Conservation (phyloP, 2,329 filamentous ascomycete genomes). For the Thermomyces lanuginosus region DNA sequence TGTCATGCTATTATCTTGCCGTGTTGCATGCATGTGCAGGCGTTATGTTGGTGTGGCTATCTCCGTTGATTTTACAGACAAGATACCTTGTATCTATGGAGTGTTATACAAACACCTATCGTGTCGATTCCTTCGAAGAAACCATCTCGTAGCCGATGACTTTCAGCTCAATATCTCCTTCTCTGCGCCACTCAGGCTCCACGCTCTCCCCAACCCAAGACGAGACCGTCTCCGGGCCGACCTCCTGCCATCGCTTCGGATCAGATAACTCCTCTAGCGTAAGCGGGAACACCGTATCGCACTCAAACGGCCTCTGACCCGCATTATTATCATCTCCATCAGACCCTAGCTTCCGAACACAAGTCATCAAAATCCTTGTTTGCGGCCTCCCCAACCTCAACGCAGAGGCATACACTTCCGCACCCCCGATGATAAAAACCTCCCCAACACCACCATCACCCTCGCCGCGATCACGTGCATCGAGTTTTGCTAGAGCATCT, state of each 20-base stretch:
- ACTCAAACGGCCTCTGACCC: slow-evolving; percentile 22
- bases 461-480: slow-evolving; percentile 6
- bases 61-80: neutral
- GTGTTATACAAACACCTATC: neutral
- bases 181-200: slow-evolving; percentile 28
- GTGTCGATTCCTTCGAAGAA: slow-evolving; percentile 1
- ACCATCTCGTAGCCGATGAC: slow-evolving; percentile 30
- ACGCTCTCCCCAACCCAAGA: slow-evolving; percentile 30
- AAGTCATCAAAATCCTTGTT: slow-evolving; percentile 24
- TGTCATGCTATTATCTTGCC: neutral
- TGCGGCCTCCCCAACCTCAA: slow-evolving; percentile 25
- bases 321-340: slow-evolving; percentile 5
- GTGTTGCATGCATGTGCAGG: slow-evolving; percentile 5
- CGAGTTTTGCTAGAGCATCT: slow-evolving; percentile 34
- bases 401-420: slow-evolving; percentile 63
- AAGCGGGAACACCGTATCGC: slow-evolving; percentile 34
- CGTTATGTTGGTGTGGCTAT: slow-evolving; percentile 2
- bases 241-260: slow-evolving; percentile 18
- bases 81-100: neutral
- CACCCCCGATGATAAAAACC: slow-evolving; percentile 80
- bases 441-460: slow-evolving; percentile 42
- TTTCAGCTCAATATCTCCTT: slow-evolving; percentile 34
- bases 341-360: slow-evolving; percentile 15
- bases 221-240: slow-evolving; percentile 18
- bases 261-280: slow-evolving; percentile 15